These are phyloP conservation scores for Yamadazyma membranifaciens DNA, from an alignment of 1,139 yeast genomes.

Conservation along the genomic window DNA sequence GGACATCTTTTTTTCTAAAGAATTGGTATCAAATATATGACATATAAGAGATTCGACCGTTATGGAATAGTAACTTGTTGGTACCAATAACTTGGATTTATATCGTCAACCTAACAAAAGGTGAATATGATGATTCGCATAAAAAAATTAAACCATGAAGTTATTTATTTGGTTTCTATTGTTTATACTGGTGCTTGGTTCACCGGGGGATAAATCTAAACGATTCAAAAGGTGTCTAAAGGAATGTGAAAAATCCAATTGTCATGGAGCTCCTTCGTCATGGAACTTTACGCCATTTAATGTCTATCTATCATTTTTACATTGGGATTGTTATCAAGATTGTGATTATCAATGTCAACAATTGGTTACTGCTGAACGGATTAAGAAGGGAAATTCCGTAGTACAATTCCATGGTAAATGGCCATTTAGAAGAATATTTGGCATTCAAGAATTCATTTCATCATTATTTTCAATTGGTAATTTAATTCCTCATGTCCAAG, in stretches of 20 bases:
- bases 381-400: constrained; percentile 42
- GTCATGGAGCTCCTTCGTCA: constrained; percentile 5
- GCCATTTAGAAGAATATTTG: constrained; percentile 79
- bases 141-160: background rate
- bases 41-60: too few relatives aligned
- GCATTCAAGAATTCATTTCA: constrained; percentile 85
- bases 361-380: constrained; percentile 57
- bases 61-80: too few relatives aligned
- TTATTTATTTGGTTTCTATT: constrained; percentile 1
- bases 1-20: too few relatives aligned
- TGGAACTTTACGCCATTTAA: constrained; percentile 29
- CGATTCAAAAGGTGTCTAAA: constrained; percentile 65
- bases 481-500: constrained; percentile 69
- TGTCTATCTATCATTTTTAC: constrained; percentile 45
- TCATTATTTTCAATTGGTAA: constrained; percentile 78
- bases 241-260: constrained; percentile 51
- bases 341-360: constrained; percentile 95
- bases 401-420: constrained; percentile 96
- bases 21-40: too few relatives aligned
- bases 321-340: constrained; percentile 79
- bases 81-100: too few relatives aligned
- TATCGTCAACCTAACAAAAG: too few relatives aligned
- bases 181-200: constrained; percentile 32
- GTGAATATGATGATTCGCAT: too few relatives aligned
- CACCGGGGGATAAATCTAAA: constrained; percentile 76